These are phyloP conservation scores for Populus nigra DNA, from an alignment of 345 rosid genomes.

Conservation along the genomic window DNA sequence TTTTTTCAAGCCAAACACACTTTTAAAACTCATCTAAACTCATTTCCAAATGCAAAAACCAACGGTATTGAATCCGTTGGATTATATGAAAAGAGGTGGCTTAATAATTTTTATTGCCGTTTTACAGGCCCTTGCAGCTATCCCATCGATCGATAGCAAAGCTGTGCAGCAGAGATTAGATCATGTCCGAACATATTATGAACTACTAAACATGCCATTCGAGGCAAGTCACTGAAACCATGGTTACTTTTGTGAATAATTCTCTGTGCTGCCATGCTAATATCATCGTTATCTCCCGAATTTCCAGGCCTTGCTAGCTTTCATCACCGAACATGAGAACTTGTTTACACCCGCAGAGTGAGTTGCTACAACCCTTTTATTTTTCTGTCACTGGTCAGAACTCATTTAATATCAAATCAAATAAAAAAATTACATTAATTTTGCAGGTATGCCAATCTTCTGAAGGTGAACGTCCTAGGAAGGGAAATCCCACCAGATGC, in stretches of 20 bases:
- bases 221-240: constrained; percentile 56
- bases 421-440: neutral
- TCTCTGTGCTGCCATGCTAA: neutral
- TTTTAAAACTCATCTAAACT: too few relatives aligned
- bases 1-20: too few relatives aligned
- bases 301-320: constrained; percentile 82
- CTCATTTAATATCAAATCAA: neutral
- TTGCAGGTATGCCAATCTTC: constrained; percentile 70
- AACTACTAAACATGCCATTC: constrained; percentile 89
- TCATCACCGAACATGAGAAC: constrained; percentile 66
- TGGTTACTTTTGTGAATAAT: neutral
- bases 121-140: constrained; percentile 84
- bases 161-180: constrained; percentile 73
- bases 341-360: constrained; percentile 74
- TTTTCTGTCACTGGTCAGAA: neutral
- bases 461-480: constrained; percentile 79
- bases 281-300: neutral
- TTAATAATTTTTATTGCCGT: constrained; percentile 9
- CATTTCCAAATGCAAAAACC: too few relatives aligned
- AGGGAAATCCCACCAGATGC: constrained; percentile 85
- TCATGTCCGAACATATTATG: constrained; percentile 83
- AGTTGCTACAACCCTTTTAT: constrained; percentile 25
- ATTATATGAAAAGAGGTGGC: neutral
- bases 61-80: neutral
- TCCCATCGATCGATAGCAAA: constrained; percentile 78